A percentile compares a stretch with the other conserved stretches of the same genome.
Conservation (phyloP, 805 yeast species). For the Wickerhamomyces strasburgensis region DNA sequence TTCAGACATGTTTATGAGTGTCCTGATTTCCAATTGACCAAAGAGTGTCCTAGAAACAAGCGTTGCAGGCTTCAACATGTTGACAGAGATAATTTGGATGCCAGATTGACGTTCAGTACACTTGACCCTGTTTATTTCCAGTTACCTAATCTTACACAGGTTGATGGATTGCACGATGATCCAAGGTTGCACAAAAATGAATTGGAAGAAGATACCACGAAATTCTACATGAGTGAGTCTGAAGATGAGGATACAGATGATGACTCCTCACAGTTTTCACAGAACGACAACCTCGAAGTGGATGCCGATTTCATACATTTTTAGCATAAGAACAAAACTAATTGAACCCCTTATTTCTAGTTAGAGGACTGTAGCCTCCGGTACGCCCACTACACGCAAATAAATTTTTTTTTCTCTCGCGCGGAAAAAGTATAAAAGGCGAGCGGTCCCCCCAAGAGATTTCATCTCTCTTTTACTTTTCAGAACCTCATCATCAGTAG, state of each 20-base stretch:
- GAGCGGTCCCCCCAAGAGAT: constrained; percentile 21
- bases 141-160: constrained; percentile 20
- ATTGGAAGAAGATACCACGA: constrained; percentile 12
- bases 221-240: constrained; percentile 8
- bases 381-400: no score
- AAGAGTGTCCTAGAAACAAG: constrained; percentile 48
- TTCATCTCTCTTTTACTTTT: constrained; percentile 20
- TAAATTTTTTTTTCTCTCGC: constrained; percentile 4
- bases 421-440: constrained; percentile 26
- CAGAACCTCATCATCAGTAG: constrained; percentile 59
- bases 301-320: constrained; percentile 27
- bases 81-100: constrained; percentile 22
- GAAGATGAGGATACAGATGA: constrained; percentile 27
- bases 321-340: no score
- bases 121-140: constrained; percentile 17
- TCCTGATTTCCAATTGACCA: constrained; percentile 66
- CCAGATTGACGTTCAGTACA: constrained; percentile 20
- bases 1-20: constrained; percentile 57
- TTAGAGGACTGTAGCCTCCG: no score
- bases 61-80: constrained; percentile 51
- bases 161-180: constrained; percentile 16
- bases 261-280: constrained; percentile 2
- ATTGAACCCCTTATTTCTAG: no score
- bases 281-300: constrained; percentile 12
- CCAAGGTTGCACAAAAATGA: constrained; percentile 22